A percentile compares a stretch with the other conserved stretches of the same genome.
phyloP scores from a whole-genome alignment of 805 yeast species.

The Phaffomyces antillensis region DNA sequence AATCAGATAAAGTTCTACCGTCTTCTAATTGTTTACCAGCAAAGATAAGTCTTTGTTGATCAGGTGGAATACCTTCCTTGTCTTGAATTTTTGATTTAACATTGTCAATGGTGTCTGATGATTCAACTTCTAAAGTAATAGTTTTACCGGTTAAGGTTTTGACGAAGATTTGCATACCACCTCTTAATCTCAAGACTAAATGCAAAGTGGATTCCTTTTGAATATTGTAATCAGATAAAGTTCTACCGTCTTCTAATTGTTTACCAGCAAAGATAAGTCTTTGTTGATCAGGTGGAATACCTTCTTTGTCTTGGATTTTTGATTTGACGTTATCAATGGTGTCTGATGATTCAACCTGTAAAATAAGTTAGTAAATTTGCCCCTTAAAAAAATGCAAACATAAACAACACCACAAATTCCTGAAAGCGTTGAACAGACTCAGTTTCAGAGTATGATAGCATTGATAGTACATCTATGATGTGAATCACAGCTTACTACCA shows the following conservation, averaged over 20 bases:
- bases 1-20: slow-evolving; percentile 90
- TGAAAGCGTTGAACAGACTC: too few relatives aligned
- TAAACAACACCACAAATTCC: background rate
- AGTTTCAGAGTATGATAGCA: too few relatives aligned
- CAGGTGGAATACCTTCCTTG: slow-evolving; percentile 96
- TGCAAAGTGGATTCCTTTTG: slow-evolving; percentile 88
- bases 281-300: slow-evolving; percentile 98
- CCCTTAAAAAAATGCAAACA: background rate
- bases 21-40: slow-evolving; percentile 97
- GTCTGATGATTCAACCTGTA: slow-evolving; percentile 89
- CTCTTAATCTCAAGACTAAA: slow-evolving; percentile 83
- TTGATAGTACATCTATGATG: too few relatives aligned
- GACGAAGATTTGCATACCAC: slow-evolving; percentile 90
- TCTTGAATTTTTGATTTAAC: slow-evolving; percentile 94
- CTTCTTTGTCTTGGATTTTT: slow-evolving; percentile 97
- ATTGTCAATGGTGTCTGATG: slow-evolving; percentile 92
- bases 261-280: slow-evolving; percentile 92
- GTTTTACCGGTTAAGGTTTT: slow-evolving; percentile 86
- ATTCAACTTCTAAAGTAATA: slow-evolving; percentile 54
- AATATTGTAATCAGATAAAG: slow-evolving; percentile 88
- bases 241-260: slow-evolving; percentile 92
- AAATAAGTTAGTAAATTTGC: slow-evolving; percentile 25
- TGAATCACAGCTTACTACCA: too few relatives aligned
- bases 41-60: slow-evolving; percentile 90
- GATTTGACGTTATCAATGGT: slow-evolving; percentile 90